These are phyloP conservation scores for Coelastrella sp. DNA, from an alignment of 139 green algal genomes.

Conservation along the genomic window DNA sequence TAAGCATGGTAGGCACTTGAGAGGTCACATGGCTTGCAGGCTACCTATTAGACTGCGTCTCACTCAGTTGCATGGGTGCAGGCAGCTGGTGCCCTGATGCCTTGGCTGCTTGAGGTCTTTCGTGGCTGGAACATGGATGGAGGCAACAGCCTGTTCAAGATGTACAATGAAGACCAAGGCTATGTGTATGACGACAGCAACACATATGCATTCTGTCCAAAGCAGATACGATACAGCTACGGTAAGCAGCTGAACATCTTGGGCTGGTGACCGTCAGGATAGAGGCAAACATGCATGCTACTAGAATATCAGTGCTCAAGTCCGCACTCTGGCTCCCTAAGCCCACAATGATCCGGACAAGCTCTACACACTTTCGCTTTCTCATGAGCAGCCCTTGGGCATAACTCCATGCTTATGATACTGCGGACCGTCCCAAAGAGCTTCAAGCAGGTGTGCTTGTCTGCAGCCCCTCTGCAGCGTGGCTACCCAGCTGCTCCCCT, in stretches of 20 bases:
- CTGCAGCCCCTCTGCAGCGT: conserved; percentile 22
- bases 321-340: too few relatives aligned
- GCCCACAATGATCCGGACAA: not conserved
- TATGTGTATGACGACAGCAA: conserved; percentile 36
- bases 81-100: conserved; percentile 34
- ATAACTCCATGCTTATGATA: too few relatives aligned
- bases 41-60: not conserved
- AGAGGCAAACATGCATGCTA: not conserved
- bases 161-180: not conserved
- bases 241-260: conserved; percentile 4
- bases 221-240: not conserved
- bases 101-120: conserved; percentile 19
- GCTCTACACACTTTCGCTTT: not conserved
- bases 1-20: conserved; percentile 27
- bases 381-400: not conserved
- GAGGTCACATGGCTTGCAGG: not conserved
- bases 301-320: too few relatives aligned
- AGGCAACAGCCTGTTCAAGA: not conserved
- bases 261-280: not conserved
- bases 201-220: conserved; percentile 37
- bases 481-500: conserved; percentile 40
- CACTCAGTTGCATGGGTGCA: not conserved
- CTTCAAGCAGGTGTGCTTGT: too few relatives aligned
- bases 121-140: not conserved
- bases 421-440: too few relatives aligned